Evolutionary conservation across 1,284 basidiomycete species (phyloP), one percentile per base, ranked within the genome.

Genomic region (Cryptococcus wingfieldii): DNA sequence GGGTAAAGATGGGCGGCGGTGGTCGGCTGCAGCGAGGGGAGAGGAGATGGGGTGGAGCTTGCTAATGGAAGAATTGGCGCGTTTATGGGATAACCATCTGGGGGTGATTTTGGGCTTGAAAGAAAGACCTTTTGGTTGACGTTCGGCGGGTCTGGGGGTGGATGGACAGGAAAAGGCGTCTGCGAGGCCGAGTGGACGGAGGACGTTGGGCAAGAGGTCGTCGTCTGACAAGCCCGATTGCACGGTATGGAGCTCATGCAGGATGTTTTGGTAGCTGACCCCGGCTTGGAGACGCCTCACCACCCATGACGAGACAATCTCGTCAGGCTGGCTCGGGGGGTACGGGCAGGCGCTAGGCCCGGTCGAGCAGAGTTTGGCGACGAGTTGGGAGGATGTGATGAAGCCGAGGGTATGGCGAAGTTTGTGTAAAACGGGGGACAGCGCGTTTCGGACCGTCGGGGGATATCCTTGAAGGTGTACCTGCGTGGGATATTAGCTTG

Each of bases 331-430:
- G 46, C n/a, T 28, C 7, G 25, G 23, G 7, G 47, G 47, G 31
- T 38, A 38, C 13, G 37, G 14, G 25, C 38, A 48, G 13, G 34
- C 31, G 16, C 47, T 38, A 6, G 37, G 18, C 4, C 28, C 47
- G 12, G 38, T 13, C 8, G 47, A 23, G 53, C 69, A 65, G 56
- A 71, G 53, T 16, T 58, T 53, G 10, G 56, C 52, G 46, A 63
- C 52, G 31, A 73, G 64, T 31, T 70, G 67, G 12, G 54, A 39
- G 12, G 56, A 53, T 13, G 65, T 57, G 42, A 68, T 57, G 27
- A 74, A 59, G 25, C 71, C 71, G 27, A 72, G 65, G 13, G 56
- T 41, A 54, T 65, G 67, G 18, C 71, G 61, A 49, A 70, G 37
- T 9, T 51, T 45, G 13, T 66, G 64, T 18, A 74, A 42, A 7